Conservation (phyloP, 1,284 basidiomycete genomes). For the Sutorius eximius region DNA sequence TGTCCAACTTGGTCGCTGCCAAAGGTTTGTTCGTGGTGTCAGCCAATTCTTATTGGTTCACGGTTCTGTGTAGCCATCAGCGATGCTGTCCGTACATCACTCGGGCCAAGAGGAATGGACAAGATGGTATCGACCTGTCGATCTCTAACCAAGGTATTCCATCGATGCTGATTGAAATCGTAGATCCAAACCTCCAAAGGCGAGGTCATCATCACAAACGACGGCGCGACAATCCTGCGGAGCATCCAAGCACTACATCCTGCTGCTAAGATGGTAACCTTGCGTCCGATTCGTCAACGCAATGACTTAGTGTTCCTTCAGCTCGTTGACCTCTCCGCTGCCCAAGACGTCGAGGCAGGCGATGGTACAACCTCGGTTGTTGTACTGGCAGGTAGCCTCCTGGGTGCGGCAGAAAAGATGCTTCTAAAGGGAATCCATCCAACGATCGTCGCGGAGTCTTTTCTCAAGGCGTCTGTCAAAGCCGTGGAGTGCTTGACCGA, state of each 20-base stretch:
- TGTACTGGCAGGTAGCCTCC: conserved; percentile 90
- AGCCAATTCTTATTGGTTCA: conserved; percentile 8
- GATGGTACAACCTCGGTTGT: conserved; percentile 99
- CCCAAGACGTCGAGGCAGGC: conserved; percentile 98
- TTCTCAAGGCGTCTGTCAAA: conserved; percentile 90
- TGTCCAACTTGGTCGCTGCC: conserved; percentile 95
- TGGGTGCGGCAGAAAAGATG: conserved; percentile 97
- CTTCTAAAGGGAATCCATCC: conserved; percentile 97
- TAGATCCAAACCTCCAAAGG: conserved; percentile 98
- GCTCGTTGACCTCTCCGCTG: conserved; percentile 96
- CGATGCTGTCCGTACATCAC: conserved; percentile 94
- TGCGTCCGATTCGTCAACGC: conserved; percentile 9
- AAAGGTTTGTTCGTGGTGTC: conserved; percentile 63
- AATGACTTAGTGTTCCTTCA: conserved; percentile 33
- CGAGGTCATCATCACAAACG: conserved; percentile 98
- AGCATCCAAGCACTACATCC: conserved; percentile 98
- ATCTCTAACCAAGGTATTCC: conserved; percentile 16
- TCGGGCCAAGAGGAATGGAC: conserved; percentile 99
- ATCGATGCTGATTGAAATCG: conserved; percentile 13
- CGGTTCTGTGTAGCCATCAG: conserved; percentile 74
- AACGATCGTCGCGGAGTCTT: conserved; percentile 95
- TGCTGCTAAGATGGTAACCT: conserved; percentile 90
- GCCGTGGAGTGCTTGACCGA: conserved; percentile 94
- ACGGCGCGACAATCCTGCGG: conserved; percentile 97
- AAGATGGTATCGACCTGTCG: conserved; percentile 76